Evolutionary conservation across 2,329 filamentous ascomycete genomes (phyloP).

Genomic region (Zymoseptoria passerinii): DNA sequence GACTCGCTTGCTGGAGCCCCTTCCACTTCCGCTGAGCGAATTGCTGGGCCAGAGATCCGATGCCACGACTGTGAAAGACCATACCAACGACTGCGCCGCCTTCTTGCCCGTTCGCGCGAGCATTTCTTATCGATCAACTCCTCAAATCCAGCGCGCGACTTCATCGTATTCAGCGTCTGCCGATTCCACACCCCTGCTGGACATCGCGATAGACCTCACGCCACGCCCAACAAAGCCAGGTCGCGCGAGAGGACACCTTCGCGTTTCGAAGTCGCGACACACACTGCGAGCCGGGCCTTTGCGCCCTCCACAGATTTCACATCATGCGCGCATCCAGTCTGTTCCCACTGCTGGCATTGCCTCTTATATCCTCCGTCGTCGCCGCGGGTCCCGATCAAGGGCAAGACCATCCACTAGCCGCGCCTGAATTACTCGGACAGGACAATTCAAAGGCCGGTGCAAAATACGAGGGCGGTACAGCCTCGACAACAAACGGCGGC

Average conservation of each 20-base stretch:
- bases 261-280: not conserved
- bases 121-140: not conserved
- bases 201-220: not conserved
- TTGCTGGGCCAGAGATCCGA: not conserved
- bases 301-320: slow-evolving; percentile 13
- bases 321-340: slow-evolving; percentile 26
- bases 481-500: slow-evolving; percentile 19
- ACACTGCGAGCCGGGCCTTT: slow-evolving; percentile 10
- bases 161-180: not conserved
- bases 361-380: slow-evolving; percentile 18
- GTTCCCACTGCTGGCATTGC: slow-evolving; percentile 23
- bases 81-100: not conserved
- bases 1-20: not conserved
- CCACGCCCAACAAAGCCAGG: not conserved
- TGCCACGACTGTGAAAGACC: not conserved
- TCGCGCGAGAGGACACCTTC: not conserved
- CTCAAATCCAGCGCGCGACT: not conserved
- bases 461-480: slow-evolving; percentile 6
- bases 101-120: not conserved
- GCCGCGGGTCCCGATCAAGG: slow-evolving; percentile 12
- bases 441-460: not conserved
- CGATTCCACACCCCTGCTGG: not conserved
- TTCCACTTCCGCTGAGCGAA: not conserved
- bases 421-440: not conserved
- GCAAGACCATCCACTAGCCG: slow-evolving; percentile 9